Evolutionary conservation across 1,284 basidiomycete genomes (phyloP), one percentile per base, ranked within the genome.

Genomic region (Termitomyces sp.): DNA sequence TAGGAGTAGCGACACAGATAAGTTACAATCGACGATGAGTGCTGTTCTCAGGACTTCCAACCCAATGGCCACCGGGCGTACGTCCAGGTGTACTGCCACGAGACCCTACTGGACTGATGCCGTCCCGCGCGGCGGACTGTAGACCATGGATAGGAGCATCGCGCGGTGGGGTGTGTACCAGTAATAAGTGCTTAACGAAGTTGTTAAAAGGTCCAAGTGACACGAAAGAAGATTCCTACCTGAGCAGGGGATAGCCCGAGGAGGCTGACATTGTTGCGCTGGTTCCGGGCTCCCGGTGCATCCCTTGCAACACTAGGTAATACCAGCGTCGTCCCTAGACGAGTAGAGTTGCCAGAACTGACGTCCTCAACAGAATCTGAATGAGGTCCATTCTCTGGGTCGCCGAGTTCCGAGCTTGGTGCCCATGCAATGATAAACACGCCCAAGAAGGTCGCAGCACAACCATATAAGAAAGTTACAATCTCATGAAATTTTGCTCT

Each of bases 391-490:
- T 67, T 65, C 44, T 57, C 55, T 38, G 60, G 66, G n/a, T 58
- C 56, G 28, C 62, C 60, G 14, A 62, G 62, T 33, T 63, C 59
- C 34, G 56, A 39, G 46, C 60, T 61, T 44, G 73, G 72, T 5
- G 75, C 74, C 77, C 82, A 86, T 9, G 88, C 83, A 54, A 90
- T 86, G 55, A 88, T 78, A 68, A 93, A 93, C 2, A 97, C 93
- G 0, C 94, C 94, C 40, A 80, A 72, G 62, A 93, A 93, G 1
- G 89, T 94, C 16, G 89, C 83, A 5, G 78, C 78, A 66, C 88
- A 92, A 40, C 88, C 89, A 65, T 92, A 92, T 26, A 91, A 60
- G 68, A 93, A 94, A n/a, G 87, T 91, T 52, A 95, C 76, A 58
- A 94, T 80, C 62, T 88, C 81, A 64, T 94, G 88, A 66, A 93